A percentile compares a stretch with the other conserved stretches of the same genome.
These are phyloP conservation scores for Fraxinus greggii DNA, from an alignment of 305 asterid genomes.

Conservation along the genomic window DNA sequence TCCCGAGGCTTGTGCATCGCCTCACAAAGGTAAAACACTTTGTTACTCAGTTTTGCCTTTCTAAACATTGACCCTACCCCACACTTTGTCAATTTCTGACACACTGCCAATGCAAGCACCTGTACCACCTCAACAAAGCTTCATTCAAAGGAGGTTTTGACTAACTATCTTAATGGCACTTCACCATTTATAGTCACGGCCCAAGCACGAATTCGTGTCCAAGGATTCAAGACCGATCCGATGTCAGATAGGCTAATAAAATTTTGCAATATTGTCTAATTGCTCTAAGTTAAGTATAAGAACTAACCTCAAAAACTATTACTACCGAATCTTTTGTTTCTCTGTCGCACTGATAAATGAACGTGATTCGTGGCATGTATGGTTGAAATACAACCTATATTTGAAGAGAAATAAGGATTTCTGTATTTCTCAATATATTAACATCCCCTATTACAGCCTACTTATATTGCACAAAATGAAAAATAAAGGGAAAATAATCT, in stretches of 20 bases:
- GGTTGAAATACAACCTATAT: neutral
- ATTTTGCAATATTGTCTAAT: neutral
- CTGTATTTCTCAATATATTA: neutral
- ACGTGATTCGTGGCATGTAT: neutral
- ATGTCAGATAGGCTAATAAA: neutral
- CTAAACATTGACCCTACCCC: neutral
- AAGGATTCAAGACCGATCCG: neutral
- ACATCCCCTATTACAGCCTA: neutral
- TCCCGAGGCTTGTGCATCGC: neutral
- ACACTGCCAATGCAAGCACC: neutral
- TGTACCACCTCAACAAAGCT: neutral
- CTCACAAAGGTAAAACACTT: neutral
- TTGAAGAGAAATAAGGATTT: neutral
- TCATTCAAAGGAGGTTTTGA: neutral
- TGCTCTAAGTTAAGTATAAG: neutral
- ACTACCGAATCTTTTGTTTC: neutral
- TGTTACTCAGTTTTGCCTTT: neutral
- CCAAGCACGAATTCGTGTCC: neutral
- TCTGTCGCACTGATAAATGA: neutral
- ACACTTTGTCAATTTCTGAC: neutral
- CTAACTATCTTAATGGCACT: neutral
- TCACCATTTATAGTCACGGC: neutral
- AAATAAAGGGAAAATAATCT: neutral
- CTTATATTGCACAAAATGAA: neutral
- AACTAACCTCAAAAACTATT: neutral